A percentile compares a stretch with the other conserved stretches of the same genome.
phyloP scores from a whole-genome alignment of 2,329 filamentous ascomycete genomes.

The Laburnicola sp. region DNA sequence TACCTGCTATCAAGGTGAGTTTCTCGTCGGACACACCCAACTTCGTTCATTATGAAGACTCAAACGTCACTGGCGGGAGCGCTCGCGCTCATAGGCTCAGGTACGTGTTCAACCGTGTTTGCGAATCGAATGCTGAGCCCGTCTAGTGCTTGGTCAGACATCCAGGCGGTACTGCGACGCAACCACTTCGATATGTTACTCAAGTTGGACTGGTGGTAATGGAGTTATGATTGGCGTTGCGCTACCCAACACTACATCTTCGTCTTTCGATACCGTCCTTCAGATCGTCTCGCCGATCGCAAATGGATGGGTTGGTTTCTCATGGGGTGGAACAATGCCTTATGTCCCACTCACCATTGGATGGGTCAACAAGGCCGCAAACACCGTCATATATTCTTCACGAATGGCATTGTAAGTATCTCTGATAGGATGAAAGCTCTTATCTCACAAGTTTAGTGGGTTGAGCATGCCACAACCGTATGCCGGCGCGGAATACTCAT shows the following conservation, averaged over 20 bases:
- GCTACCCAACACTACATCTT: slow-evolving; percentile 37
- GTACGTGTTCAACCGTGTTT: slow-evolving; percentile 12
- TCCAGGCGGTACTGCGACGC: slow-evolving; percentile 31
- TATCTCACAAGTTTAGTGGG: slow-evolving; percentile 24
- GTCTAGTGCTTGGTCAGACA: slow-evolving; percentile 20
- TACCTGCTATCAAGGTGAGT: slow-evolving; percentile 5
- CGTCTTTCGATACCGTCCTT: slow-evolving; percentile 48
- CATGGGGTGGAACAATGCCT: slow-evolving; percentile 57
- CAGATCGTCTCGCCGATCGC: slow-evolving; percentile 51
- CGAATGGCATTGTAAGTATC: slow-evolving; percentile 52
- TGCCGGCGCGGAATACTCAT: slow-evolving; percentile 30
- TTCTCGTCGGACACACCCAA: neutral
- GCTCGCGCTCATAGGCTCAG: slow-evolving; percentile 11
- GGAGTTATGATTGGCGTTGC: slow-evolving; percentile 39
- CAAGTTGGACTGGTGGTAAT: slow-evolving; percentile 47
- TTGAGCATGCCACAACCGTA: slow-evolving; percentile 35
- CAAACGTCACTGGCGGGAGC: slow-evolving; percentile 7
- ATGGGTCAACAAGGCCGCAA: slow-evolving; percentile 49
- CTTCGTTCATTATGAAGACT: slow-evolving; percentile 21
- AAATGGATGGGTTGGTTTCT: slow-evolving; percentile 54
- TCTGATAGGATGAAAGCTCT: neutral
- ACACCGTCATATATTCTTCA: slow-evolving; percentile 46
- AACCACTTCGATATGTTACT: slow-evolving; percentile 46
- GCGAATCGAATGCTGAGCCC: neutral
- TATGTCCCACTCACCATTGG: slow-evolving; percentile 53